A percentile compares a stretch with the other conserved stretches of the same genome.
Conservation (phyloP, 495 filamentous ascomycete genomes). For the Ramalina intermedia region DNA sequence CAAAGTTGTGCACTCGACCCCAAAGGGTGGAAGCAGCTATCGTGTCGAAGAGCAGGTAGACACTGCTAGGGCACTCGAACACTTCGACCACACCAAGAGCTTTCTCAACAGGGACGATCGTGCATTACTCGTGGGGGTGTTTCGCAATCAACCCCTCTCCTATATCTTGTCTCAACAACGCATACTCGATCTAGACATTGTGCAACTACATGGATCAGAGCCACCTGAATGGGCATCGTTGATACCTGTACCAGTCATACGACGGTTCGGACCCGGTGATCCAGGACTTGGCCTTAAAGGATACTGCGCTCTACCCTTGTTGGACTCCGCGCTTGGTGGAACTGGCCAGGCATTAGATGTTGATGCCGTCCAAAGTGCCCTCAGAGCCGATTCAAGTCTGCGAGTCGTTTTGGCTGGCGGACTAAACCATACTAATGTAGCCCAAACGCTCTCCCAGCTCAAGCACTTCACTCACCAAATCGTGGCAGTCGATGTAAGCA, state of each 20-base stretch:
- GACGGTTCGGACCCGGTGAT: conserved; percentile 61
- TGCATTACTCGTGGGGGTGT: conserved; percentile 83
- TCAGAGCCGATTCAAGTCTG: conserved; percentile 49
- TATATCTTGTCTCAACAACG: conserved; percentile 65
- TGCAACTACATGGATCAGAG: conserved; percentile 86
- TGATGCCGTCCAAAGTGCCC: conserved; percentile 41
- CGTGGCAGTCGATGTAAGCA: conserved; percentile 81
- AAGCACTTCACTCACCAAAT: conserved; percentile 44
- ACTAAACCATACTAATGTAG: conserved; percentile 60
- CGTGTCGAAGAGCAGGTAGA: not conserved
- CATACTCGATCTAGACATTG: conserved; percentile 67
- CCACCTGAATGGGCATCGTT: conserved; percentile 78
- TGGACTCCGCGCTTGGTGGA: conserved; percentile 76
- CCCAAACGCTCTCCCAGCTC: conserved; percentile 40
- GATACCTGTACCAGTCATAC: conserved; percentile 83
- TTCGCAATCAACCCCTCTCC: conserved; percentile 74
- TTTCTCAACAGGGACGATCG: conserved; percentile 40
- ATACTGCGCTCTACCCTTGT: conserved; percentile 67
- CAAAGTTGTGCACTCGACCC: conserved; percentile 49
- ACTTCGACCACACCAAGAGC: conserved; percentile 44
- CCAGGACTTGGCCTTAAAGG: conserved; percentile 55
- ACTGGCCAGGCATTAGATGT: conserved; percentile 65
- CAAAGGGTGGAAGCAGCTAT: conserved; percentile 21
- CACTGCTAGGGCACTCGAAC: conserved; percentile 33
- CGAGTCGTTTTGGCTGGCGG: conserved; percentile 74